Evolutionary conservation across 352 stramenopile species (phyloP).

Genomic region (Phytopythium aichiense): DNA sequence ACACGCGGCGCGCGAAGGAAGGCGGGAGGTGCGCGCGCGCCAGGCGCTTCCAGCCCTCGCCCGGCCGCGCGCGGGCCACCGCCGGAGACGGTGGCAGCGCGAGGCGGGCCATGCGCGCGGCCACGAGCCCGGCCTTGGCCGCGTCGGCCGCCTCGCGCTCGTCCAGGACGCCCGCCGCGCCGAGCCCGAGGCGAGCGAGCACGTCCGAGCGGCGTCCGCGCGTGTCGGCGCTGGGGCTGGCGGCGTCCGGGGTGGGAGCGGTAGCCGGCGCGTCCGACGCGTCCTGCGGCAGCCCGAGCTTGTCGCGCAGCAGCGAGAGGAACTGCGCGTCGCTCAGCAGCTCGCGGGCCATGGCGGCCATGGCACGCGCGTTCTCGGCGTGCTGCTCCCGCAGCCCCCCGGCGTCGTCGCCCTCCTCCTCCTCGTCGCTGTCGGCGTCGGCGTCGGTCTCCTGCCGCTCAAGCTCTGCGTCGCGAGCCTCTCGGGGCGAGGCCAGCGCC

Average conservation of each 20-base stretch:
- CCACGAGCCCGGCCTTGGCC: constrained; percentile 43
- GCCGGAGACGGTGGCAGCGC: constrained; percentile 26
- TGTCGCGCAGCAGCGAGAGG: constrained; percentile 44
- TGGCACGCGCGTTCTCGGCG: constrained; percentile 19
- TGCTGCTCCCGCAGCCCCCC: constrained; percentile 16
- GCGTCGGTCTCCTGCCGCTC: constrained; percentile 4
- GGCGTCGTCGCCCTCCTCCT: constrained; percentile 11
- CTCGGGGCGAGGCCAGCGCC: neutral
- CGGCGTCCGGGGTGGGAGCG: neutral
- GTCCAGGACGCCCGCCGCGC: constrained; percentile 28
- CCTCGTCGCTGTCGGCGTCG: constrained; percentile 12
- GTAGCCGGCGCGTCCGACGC: neutral
- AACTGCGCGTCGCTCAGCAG: constrained; percentile 64
- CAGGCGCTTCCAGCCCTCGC: constrained; percentile 75
- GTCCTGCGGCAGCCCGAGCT: constrained; percentile 44
- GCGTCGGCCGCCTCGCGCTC: constrained; percentile 41
- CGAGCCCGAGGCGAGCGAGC: constrained; percentile 6
- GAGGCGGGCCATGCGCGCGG: constrained; percentile 56
- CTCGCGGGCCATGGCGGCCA: constrained; percentile 26
- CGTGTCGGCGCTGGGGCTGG: neutral
- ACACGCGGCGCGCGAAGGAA: constrained; percentile 62
- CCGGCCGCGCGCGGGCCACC: constrained; percentile 16
- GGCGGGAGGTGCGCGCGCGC: constrained; percentile 46
- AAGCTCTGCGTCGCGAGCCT: constrained; percentile 12
- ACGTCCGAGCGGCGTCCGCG: constrained; percentile 15